These are phyloP conservation scores for Xylaria sp. DNA, from an alignment of 2,329 filamentous ascomycete genomes.

Conservation along the genomic window DNA sequence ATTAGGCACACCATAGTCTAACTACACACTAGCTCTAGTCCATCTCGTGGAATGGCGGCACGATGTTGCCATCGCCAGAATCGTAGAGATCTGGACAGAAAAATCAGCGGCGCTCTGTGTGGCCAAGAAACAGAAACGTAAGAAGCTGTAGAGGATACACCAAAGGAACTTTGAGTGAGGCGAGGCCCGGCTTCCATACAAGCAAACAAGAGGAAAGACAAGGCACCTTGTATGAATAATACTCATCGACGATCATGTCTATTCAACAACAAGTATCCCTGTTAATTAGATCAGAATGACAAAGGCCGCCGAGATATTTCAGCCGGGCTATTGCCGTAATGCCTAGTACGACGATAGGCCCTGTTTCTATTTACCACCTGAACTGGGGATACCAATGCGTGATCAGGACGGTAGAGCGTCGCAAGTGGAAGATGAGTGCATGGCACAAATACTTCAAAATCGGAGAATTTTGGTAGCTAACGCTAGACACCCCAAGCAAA, in stretches of 20 bases:
- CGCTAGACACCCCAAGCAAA: slow-evolving; percentile 10
- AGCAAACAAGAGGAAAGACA: background rate
- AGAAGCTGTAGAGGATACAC: background rate
- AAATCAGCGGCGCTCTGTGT: no score
- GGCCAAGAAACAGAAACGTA: background rate
- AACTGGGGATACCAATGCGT: background rate
- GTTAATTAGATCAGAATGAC: background rate
- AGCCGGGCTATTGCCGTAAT: background rate
- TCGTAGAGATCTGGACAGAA: no score
- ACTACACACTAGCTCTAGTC: no score
- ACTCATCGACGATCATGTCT: background rate
- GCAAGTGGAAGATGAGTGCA: slow-evolving; percentile 7
- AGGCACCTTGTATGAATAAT: background rate
- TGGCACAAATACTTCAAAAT: slow-evolving; percentile 8
- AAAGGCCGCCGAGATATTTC: background rate
- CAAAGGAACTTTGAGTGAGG: background rate
- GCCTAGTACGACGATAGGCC: background rate
- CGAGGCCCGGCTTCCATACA: background rate
- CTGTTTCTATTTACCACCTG: background rate
- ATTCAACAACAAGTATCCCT: background rate
- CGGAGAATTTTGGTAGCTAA: slow-evolving; percentile 7
- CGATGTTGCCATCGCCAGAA: background rate
- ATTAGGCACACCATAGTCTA: background rate
- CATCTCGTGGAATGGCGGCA: background rate
- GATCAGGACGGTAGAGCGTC: background rate